phyloP scores from a whole-genome alignment of 2,329 filamentous ascomycete species.

The Aspergillus brasiliensis region DNA sequence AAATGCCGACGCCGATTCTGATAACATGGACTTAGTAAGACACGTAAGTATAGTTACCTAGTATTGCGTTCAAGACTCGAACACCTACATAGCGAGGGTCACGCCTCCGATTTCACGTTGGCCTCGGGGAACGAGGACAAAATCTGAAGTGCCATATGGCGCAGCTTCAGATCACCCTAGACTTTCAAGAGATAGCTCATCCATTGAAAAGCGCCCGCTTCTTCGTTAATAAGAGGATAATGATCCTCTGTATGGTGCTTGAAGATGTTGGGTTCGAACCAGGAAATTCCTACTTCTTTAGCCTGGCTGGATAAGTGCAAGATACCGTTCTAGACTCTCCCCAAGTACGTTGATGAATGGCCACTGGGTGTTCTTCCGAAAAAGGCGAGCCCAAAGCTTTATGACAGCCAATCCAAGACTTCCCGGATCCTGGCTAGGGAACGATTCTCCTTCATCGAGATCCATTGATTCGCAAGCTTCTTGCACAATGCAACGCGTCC shows the following conservation, averaged over 20 bases:
- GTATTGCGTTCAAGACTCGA: too few relatives aligned
- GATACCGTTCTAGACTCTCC: constrained; percentile 33
- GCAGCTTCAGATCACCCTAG: not conserved
- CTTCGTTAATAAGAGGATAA: too few relatives aligned
- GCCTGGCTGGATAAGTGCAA: constrained; percentile 25
- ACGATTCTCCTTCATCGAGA: constrained; percentile 26
- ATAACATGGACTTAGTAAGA: too few relatives aligned
- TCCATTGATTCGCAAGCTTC: constrained; percentile 38
- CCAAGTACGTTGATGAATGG: constrained; percentile 37
- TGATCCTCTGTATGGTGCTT: too few relatives aligned
- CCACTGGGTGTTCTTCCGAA: constrained; percentile 37
- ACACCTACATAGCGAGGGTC: too few relatives aligned
- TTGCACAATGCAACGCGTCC: constrained; percentile 36
- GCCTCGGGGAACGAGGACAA: not conserved
- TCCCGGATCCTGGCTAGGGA: constrained; percentile 27
- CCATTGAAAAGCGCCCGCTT: too few relatives aligned
- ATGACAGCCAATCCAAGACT: constrained; percentile 34
- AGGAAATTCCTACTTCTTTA: not conserved
- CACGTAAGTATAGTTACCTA: too few relatives aligned
- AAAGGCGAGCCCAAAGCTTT: constrained; percentile 34
- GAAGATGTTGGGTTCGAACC: not conserved
- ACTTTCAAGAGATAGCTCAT: not conserved
- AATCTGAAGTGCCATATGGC: not conserved
- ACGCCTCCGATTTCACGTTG: not conserved
- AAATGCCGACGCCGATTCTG: too few relatives aligned